Base-by-base conservation (phyloP, 2,329 filamentous ascomycete genomes). In the Penicillium sp. region DNA sequence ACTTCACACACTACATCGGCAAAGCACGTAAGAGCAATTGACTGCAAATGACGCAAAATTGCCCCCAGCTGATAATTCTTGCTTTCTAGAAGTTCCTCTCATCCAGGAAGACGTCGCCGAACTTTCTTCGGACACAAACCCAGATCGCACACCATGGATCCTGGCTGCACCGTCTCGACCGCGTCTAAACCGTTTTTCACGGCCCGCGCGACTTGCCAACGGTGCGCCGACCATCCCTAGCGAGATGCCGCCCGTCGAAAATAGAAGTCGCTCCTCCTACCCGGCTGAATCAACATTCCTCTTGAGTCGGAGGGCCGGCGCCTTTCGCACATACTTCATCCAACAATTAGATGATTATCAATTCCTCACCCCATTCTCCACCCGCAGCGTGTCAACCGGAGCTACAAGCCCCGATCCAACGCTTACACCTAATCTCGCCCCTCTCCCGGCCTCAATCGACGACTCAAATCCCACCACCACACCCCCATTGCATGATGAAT, bases 311-410 rank as follows among this genome's bases (percentile, higher is more conserved):
- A 60, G 67, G 6, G 66, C 69, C 6, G 68, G 60, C 49, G 69
- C 69, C 18, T 66, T 73, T 23, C 69, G 66, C 54, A 62, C 68
- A 26, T 65, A 69, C 33, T 64, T 73, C 48, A 62, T 64, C 11
- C 64, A 66, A 42, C 66, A 69, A 47, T 53, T 65, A 26, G 69
- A 71, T 42, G 65, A 67, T 20, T 65, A 64, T 49, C 67, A 62
- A 44, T 49, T 65, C 48, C 53, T 63, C 29, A 57, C 59, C n/a
- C 56, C 57, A 8, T 65, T 67, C 45, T 56, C 61, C 26, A 58
- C 63, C 22, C 60, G 62, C 35, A 64, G 53, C 49, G 37, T 54
- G 15, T 47, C 59, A 5, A 25, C 58, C 25, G 48, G 46, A n/a
- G 22, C 48, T 18, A 50, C 53, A 18, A 50, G 51, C 18, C 41